Percentiles rank a stretch among this genome's conserved stretches.
These are phyloP conservation scores for Aspergillus quadrilineatus DNA, from an alignment of 2,329 filamentous ascomycete genomes.

Conservation along the genomic window DNA sequence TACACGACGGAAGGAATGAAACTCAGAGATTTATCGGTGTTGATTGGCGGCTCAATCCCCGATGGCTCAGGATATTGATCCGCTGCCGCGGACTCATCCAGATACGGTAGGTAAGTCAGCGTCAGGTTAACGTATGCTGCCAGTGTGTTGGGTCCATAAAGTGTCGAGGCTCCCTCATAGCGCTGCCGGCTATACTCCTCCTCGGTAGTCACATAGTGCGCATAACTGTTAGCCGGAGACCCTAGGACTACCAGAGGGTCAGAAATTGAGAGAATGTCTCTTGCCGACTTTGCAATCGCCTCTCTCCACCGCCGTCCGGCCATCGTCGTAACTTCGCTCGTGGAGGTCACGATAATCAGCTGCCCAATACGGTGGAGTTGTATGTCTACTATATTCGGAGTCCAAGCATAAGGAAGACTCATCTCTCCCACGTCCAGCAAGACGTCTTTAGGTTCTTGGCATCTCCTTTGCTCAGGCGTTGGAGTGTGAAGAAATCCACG, in stretches of 20 bases:
- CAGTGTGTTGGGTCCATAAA: conserved; percentile 79
- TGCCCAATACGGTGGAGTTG: conserved; percentile 83
- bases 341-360: conserved; percentile 77
- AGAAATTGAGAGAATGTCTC: conserved; percentile 50
- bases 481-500: conserved; percentile 71
- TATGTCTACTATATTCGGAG: conserved; percentile 86
- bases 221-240: conserved; percentile 86
- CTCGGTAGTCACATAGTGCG: conserved; percentile 74
- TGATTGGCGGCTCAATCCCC: conserved; percentile 72
- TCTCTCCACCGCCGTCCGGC: conserved; percentile 81
- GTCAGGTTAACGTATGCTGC: conserved; percentile 86
- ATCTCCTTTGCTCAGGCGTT: conserved; percentile 66
- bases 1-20: conserved; percentile 79
- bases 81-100: conserved; percentile 51
- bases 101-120: conserved; percentile 66
- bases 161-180: conserved; percentile 91
- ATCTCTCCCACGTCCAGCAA: conserved; percentile 85
- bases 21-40: conserved; percentile 69
- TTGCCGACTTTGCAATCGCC: conserved; percentile 60
- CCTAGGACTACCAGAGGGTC: conserved; percentile 77
- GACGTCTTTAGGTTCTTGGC: conserved; percentile 80
- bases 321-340: conserved; percentile 92
- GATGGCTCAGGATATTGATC: conserved; percentile 44
- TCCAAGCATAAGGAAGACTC: conserved; percentile 77
- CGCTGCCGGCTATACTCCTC: conserved; percentile 83